Conservation (phyloP, 345 rosid species). For the Salix brachista region DNA sequence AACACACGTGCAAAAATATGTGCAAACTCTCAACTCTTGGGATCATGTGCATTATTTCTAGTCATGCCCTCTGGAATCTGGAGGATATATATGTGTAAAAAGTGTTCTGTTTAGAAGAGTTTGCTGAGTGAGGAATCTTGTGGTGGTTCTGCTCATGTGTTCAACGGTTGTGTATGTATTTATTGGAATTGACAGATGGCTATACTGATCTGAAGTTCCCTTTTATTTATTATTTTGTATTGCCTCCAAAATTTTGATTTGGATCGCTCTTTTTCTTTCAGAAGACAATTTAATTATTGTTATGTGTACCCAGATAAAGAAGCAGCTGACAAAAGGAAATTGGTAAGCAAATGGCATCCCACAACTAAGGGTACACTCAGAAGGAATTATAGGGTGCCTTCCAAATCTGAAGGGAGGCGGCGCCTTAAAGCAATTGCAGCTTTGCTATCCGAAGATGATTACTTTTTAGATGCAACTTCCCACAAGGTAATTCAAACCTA, state of each 20-base stretch:
- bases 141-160: neutral
- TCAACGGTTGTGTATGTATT: neutral
- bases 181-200: neutral
- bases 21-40: neutral
- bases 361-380: slow-evolving; percentile 85
- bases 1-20: no score
- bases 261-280: neutral
- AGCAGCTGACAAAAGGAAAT: slow-evolving; percentile 68
- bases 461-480: slow-evolving; percentile 78
- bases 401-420: slow-evolving; percentile 74
- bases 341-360: slow-evolving; percentile 95
- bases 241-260: neutral
- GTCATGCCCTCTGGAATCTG: no score
- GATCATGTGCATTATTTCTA: neutral
- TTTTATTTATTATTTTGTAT: no score
- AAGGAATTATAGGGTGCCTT: slow-evolving; percentile 84
- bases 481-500: slow-evolving; percentile 60
- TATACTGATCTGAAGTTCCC: neutral
- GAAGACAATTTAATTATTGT: neutral
- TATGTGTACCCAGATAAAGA: slow-evolving; percentile 47
- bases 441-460: slow-evolving; percentile 83
- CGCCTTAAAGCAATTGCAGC: slow-evolving; percentile 82
- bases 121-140: neutral
- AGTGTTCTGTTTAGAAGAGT: neutral
- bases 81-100: neutral